Percentiles rank a stretch among this genome's conserved stretches.
These are phyloP conservation scores for Theileria equi DNA, from an alignment of 169 alveolate species.

Conservation along the genomic window DNA sequence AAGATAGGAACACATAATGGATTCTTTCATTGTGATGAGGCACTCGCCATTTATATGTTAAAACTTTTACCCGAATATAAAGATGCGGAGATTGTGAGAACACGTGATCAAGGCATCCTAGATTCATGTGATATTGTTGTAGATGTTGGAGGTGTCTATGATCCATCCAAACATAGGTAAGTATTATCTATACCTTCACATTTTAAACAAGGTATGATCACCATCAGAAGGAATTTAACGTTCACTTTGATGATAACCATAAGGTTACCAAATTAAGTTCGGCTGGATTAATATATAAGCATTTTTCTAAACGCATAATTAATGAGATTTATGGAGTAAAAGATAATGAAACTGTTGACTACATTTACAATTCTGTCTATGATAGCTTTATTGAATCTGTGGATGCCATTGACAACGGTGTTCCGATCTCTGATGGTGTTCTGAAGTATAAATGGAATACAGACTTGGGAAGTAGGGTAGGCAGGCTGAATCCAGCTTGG, in stretches of 20 bases:
- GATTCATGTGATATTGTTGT: conserved; percentile 82
- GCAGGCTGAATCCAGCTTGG: conserved; percentile 85
- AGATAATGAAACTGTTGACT: conserved; percentile 69
- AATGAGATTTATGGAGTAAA: conserved; percentile 65
- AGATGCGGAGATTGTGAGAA: conserved; percentile 78
- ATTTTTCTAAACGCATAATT: conserved; percentile 78
- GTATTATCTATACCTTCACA: conserved; percentile 22
- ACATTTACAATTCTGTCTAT: conserved; percentile 72
- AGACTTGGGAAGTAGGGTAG: conserved; percentile 72
- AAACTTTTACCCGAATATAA: conserved; percentile 74
- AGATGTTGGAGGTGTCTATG: conserved; percentile 89
- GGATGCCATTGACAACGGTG: conserved; percentile 90
- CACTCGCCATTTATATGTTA: conserved; percentile 73
- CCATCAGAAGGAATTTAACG: conserved; percentile 85
- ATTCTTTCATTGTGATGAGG: conserved; percentile 75
- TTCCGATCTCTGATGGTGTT: conserved; percentile 71
- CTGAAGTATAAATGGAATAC: conserved; percentile 76
- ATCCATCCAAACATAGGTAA: conserved; percentile 49
- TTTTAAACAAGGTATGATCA: conserved; percentile 86
- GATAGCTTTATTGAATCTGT: conserved; percentile 77
- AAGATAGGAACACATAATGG: conserved; percentile 76
- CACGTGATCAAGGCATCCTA: conserved; percentile 81
- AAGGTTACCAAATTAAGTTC: conserved; percentile 79
- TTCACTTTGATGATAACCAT: conserved; percentile 61
- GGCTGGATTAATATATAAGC: conserved; percentile 89